Conservation (phyloP, 2,329 filamentous ascomycete genomes). For the Mycosphaerella sp. region DNA sequence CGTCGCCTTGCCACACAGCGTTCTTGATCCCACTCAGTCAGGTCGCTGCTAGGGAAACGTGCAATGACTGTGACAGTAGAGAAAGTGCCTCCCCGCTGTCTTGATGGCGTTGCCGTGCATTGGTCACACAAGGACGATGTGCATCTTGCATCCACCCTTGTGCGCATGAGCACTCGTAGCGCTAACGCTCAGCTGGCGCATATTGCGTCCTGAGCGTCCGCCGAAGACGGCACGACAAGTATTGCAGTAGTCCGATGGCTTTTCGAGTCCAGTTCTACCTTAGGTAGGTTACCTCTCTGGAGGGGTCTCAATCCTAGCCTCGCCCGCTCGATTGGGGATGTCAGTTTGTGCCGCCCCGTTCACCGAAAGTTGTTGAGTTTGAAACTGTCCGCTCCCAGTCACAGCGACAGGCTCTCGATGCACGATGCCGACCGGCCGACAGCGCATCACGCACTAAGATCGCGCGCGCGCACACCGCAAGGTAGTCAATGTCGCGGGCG, state of each 20-base stretch:
- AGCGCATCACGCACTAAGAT: constrained; percentile 1
- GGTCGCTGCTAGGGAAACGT: background rate
- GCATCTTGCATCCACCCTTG: constrained; percentile 5
- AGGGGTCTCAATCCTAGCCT: constrained; percentile 4
- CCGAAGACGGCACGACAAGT: constrained; percentile 8
- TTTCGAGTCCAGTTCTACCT: constrained; percentile 1
- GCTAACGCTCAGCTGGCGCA: background rate
- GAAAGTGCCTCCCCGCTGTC: background rate
- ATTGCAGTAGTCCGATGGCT: constrained; percentile 2
- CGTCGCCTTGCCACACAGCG: background rate
- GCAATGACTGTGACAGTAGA: background rate
- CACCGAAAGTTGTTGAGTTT: constrained; percentile 12
- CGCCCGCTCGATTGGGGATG: constrained; percentile 8
- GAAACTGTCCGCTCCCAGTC: constrained; percentile 6
- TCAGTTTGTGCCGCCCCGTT: constrained; percentile 8
- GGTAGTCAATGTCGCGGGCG: background rate
- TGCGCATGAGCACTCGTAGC: constrained; percentile 9
- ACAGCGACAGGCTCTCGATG: constrained; percentile 8
- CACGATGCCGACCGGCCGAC: constrained; percentile 7
- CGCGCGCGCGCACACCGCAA: constrained; percentile 5
- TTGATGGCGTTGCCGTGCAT: background rate
- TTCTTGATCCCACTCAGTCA: background rate
- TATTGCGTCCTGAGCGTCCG: background rate
- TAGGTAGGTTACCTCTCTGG: constrained; percentile 2
- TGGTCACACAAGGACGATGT: constrained; percentile 6